Evolutionary conservation across 345 rosid species (phyloP), one percentile per base, ranked within the genome.

Genomic region (Barbarea vulgaris): DNA sequence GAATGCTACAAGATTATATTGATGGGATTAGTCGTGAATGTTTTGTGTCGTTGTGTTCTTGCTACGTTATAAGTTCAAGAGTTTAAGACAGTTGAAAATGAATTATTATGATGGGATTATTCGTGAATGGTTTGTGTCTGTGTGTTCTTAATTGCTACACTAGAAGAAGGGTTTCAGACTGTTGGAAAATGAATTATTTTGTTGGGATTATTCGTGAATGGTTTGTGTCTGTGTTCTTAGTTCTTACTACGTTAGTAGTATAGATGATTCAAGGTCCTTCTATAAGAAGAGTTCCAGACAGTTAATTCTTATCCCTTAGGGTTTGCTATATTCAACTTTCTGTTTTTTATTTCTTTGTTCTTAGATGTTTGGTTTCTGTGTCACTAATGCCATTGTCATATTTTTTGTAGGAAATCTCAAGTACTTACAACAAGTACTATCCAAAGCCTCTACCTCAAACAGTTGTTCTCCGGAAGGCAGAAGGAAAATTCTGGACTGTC

Each of bases 401-500:
- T 24, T 24, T 24, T 24, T 33, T 52, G 63, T 60, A 76, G 74
- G 50, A 51, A 12, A 24, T 76, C 39, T 55, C 69, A 68, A 76
- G 31, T 18, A n/a, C 30, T 44, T 24, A 76, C 74, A 52, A 24
- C 6, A 13, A 67, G 24, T 69, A 76, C 21, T 76, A 61, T 33
- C 70, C 79, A 41, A 52, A 15, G 0, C 74, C 70, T 51, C 69
- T 76, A 6, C 79, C 79, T 61, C n/a, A 53, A 6, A 52, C 57
- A 53, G 74, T 50, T 17, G 31, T 76, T 51, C 48, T 76, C 17
- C 28, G 24, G 39, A 76, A 31, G 31, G 50, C 63, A 7, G 79
- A 75, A 47, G 80, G 70, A 25, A 44, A 0, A 9, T 69, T 76
- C 30, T 76, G 80, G 80, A 69, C 2, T 31, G 75, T 53, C 10